These are phyloP conservation scores for Cadophora malorum DNA, from an alignment of 2,329 filamentous ascomycete genomes.

Conservation along the genomic window DNA sequence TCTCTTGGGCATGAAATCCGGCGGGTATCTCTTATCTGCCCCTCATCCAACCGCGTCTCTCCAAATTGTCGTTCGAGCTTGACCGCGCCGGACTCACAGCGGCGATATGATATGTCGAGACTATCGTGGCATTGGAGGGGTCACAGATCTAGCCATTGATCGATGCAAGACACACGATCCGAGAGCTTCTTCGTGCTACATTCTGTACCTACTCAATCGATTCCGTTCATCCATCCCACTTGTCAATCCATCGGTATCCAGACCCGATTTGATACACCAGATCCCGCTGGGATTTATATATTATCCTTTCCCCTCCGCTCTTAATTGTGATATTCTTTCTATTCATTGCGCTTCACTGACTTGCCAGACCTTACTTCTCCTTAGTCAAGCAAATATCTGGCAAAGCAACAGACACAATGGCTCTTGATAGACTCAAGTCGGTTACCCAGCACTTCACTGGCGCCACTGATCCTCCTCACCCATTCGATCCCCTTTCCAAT, in stretches of 20 bases:
- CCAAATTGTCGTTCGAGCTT: conserved; percentile 29
- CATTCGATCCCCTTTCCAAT: conserved; percentile 77
- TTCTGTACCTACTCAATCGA: conserved; percentile 22
- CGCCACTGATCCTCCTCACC: conserved; percentile 63
- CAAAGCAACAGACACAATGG: conserved; percentile 51
- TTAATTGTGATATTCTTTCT: conserved; percentile 7
- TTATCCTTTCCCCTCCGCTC: conserved; percentile 29
- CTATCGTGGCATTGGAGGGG: conserved; percentile 32
- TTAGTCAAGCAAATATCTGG: neutral
- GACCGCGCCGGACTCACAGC: conserved; percentile 20
- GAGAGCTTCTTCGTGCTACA: conserved; percentile 27
- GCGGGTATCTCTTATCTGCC: conserved; percentile 30
- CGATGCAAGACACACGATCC: conserved; percentile 16
- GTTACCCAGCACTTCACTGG: conserved; percentile 67
- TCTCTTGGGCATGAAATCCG: conserved; percentile 33
- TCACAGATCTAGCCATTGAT: conserved; percentile 20
- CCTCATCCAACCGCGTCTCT: conserved; percentile 33
- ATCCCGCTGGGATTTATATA: conserved; percentile 37
- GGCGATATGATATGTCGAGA: conserved; percentile 27
- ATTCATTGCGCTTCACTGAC: neutral
- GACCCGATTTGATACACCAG: conserved; percentile 43
- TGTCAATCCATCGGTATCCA: conserved; percentile 29
- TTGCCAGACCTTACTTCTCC: conserved; percentile 7
- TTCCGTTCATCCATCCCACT: conserved; percentile 29
- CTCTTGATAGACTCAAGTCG: conserved; percentile 68